These are phyloP conservation scores for Xerophyta viscosa DNA, from an alignment of 106 monocot species.

Conservation along the genomic window DNA sequence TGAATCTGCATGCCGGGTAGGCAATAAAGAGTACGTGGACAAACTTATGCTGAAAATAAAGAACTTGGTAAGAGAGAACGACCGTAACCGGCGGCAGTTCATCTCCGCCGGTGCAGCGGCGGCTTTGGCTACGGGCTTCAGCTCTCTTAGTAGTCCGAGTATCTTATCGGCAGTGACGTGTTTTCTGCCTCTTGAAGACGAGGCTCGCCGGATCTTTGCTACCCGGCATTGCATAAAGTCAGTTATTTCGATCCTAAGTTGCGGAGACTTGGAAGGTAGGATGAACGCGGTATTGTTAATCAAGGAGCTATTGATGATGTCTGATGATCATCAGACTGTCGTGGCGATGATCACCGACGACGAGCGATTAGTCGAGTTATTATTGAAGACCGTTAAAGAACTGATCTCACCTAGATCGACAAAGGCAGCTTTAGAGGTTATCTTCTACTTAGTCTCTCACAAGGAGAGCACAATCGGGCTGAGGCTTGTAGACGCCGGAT, in stretches of 20 bases:
- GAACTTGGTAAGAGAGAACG: conserved; percentile 27
- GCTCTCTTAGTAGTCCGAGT: conserved; percentile 1
- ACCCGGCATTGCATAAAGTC: conserved; percentile 12
- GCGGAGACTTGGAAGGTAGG: conserved; percentile 18
- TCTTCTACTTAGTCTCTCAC: conserved; percentile 17
- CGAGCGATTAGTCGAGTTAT: conserved; percentile 12
- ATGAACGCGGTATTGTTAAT: conserved; percentile 24
- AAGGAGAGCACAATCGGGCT: conserved; percentile 7
- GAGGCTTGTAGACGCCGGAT: conserved; percentile 24
- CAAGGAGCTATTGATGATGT: conserved; percentile 15
- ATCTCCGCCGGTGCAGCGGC: conserved; percentile 11
- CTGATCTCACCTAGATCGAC: conserved; percentile 34
- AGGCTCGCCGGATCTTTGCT: not conserved
- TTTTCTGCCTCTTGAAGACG: conserved; percentile 21
- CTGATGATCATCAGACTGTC: not conserved
- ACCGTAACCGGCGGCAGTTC: conserved; percentile 29
- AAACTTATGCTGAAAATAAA: conserved; percentile 16
- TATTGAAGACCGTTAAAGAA: conserved; percentile 20
- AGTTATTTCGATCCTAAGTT: conserved; percentile 16
- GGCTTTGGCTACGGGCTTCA: conserved; percentile 19
- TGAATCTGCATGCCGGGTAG: conserved; percentile 2
- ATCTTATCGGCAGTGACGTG: conserved; percentile 29
- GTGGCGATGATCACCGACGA: conserved; percentile 4
- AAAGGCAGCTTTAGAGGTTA: conserved; percentile 24
- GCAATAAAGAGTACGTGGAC: not conserved